Evolutionary conservation across 345 rosid genomes (phyloP), one percentile per base, ranked within the genome.

Genomic region (Ricinus communis): DNA sequence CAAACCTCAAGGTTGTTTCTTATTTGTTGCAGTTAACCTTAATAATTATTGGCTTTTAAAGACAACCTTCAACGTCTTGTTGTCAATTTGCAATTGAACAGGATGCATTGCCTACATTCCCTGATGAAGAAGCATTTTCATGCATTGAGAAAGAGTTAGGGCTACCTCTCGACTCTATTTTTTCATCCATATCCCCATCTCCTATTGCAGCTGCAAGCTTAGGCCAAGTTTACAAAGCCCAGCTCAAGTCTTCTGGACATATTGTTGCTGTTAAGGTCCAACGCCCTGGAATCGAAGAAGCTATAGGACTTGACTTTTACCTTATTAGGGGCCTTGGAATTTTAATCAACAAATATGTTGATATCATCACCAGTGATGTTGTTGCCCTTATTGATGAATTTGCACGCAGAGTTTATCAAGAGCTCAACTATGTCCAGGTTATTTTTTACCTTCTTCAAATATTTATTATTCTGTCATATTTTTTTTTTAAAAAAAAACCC

Each of bases 221-320:
- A 31, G 99, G 97, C 64, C 99, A 92, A 79, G 99, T 95, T 53
- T 95, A 95, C 81, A 95, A 95, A 83, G 99, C 99, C 41, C 89
- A 82, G 69, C 87, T 95, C 64, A 87, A 82, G 72, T 82, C 86
- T 67, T 89, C 97, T 40, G 93, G 88, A 47, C 91, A 92, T 68
- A 72, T 74, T 45, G 97, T 92, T 71, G 99, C 97, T 57, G 99
- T 92, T 18, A 92, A 95, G 86, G 97, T 92, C 72, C 99, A 95
- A 78, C 89, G 97, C 67, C 97, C 96, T 36, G 90, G 90, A 30
- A 92, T 92, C 21, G 97, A 90, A 79, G 91, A 95, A 85, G 80
- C 88, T 47, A 95, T 92, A 71, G 99, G 96, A 13, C 91, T 92
- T 21, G 99, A 95, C 69, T 92, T 95, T 81, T 90, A 87, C 83